Evolutionary conservation across 192 early-diverging fungal species (phyloP), one percentile per base, ranked within the genome.

Genomic region (Coemansia sp.): DNA sequence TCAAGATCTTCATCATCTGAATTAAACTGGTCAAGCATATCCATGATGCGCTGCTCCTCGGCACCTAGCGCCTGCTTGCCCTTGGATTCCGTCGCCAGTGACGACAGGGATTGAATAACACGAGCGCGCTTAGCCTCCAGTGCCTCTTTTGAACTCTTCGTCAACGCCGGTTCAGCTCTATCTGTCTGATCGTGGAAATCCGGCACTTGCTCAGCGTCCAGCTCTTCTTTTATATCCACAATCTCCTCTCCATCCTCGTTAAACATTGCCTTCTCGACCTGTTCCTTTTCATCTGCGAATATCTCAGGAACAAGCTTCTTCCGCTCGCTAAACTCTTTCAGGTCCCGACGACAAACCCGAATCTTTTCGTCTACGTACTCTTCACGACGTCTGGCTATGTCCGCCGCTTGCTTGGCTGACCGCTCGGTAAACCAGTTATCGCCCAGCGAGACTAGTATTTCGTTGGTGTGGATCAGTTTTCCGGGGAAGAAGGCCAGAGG

Each of bases 351-450:
- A 27, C 74, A n/a, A 16, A 62, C 27, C 2, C 15, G 61, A 2
- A 86, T 75, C 41, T 76, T 75, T 27, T 49, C 24, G 12, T 72
- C 70, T 0, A 79, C 78, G 38, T 66, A 86, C 59, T 92, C 54
- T 49, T 76, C 82, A 1, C 89, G 72, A 11, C 94, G 80, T n/a
- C 86, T 73, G 1, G 93, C 88, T 24, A 96, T 95, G 9, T 77
- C 89, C 10, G 74, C 71, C 0, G 96, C 93, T 65, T 98, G 90
- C 29, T 67, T 77, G 10, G 89, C 89, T 9, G 93, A 94, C 24
- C 89, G 79, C 69, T 97, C 93, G 6, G 86, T 92, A 72, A 97
- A 98, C 90, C 91, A 97, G 84, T 96, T 95, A 59, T 95, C 95
- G n/a, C 96, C 96, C 41, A 98, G 78, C 41, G 93, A 76, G 0